phyloP scores from a whole-genome alignment of 1,139 yeast species.

The Candida tunisiensis region DNA sequence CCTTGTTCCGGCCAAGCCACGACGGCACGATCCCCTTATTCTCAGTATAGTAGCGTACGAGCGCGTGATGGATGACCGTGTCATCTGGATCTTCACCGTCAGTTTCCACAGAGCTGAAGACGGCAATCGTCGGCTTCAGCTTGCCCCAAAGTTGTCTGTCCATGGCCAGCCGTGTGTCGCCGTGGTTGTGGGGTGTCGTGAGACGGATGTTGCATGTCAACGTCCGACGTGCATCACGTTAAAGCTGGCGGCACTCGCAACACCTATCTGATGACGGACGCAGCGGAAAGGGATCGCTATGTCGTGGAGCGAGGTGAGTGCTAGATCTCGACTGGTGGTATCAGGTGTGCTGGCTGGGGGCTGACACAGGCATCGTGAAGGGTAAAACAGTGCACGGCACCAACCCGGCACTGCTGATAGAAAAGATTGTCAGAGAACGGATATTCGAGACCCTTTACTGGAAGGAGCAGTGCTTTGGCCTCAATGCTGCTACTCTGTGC shows the following conservation, averaged over 20 bases:
- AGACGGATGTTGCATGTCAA: too few species aligned
- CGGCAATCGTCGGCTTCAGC: slow-evolving; percentile 6
- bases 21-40: slow-evolving; percentile 9
- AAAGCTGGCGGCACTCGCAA: too few species aligned
- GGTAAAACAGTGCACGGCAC: slow-evolving; percentile 21
- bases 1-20: slow-evolving; percentile 11
- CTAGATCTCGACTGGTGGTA: too few species aligned
- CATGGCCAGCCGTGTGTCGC: too few species aligned
- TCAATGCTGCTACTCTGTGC: slow-evolving; percentile 37
- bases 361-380: slow-evolving; percentile 22
- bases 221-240: too few species aligned
- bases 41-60: slow-evolving; percentile 14
- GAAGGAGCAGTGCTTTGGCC: slow-evolving; percentile 42
- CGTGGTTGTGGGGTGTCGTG: too few species aligned
- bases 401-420: slow-evolving; percentile 40
- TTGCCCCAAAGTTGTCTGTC: slow-evolving; percentile 6
- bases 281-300: slow-evolving; percentile 3
- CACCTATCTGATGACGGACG: neutral
- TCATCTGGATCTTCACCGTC: slow-evolving; percentile 19
- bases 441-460: slow-evolving; percentile 54
- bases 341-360: too few species aligned
- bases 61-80: slow-evolving; percentile 19
- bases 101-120: slow-evolving; percentile 13
- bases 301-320: slow-evolving; percentile 15
- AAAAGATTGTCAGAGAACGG: slow-evolving; percentile 51